Conservation (phyloP, 2,329 filamentous ascomycete genomes). For the Beauveria brongniartii region DNA sequence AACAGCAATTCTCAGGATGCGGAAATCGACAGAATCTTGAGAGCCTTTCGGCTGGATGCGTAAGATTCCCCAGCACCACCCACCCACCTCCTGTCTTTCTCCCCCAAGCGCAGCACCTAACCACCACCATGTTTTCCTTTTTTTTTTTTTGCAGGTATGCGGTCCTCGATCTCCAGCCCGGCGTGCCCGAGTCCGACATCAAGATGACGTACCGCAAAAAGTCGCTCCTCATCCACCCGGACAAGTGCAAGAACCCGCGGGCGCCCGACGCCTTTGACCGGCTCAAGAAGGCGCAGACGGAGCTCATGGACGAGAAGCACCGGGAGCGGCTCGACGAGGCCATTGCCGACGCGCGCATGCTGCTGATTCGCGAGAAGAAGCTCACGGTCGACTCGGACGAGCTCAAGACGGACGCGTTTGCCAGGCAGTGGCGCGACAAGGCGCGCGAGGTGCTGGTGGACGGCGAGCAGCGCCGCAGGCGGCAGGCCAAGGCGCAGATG, state of each 20-base stretch:
- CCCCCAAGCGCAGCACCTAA: constrained; percentile 1
- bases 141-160: constrained; percentile 55
- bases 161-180: constrained; percentile 89
- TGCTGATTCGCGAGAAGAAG: constrained; percentile 89
- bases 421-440: constrained; percentile 82
- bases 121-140: no score
- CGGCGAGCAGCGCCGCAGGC: constrained; percentile 74
- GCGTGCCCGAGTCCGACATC: constrained; percentile 92
- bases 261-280: constrained; percentile 96
- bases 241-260: constrained; percentile 86
- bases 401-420: constrained; percentile 75
- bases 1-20: constrained; percentile 58
- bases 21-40: constrained; percentile 90
- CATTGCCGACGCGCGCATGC: constrained; percentile 90
- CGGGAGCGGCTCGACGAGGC: constrained; percentile 83
- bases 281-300: constrained; percentile 86
- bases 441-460: constrained; percentile 84
- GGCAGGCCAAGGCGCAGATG: constrained; percentile 89
- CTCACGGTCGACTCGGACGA: constrained; percentile 86
- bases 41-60: constrained; percentile 70
- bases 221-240: constrained; percentile 97
- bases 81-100: background rate
- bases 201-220: constrained; percentile 91
- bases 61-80: constrained; percentile 21
- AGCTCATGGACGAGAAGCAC: constrained; percentile 89